Evolutionary conservation across 768 basidiomycete species (phyloP), one percentile per base, ranked within the genome.

Genomic region (Tricholoma bakamatsutake): DNA sequence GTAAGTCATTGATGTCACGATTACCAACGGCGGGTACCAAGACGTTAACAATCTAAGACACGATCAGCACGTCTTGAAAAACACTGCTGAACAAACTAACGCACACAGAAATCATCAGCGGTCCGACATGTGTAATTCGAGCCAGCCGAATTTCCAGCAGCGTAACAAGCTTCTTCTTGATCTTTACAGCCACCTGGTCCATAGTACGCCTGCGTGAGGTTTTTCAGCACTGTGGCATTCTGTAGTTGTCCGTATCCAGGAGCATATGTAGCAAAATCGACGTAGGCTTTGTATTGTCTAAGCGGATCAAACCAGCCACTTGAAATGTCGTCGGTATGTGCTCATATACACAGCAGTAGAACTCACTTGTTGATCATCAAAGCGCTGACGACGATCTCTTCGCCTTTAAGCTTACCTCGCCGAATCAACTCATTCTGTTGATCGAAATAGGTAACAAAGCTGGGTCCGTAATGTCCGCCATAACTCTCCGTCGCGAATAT

Each of bases 181-280:
- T 70, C 81, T 47, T 72, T 63, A 57, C 85, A 87, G 8, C 85
- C 85, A 8, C 72, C 69, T 0, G 71, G 42, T 7, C 65, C 66
- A 58, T 76, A 84, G 62, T 72, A 84, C 1, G 80, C 70, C 1
- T 73, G 53, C 33, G 78, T 82, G n/a, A 86, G 67, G 34, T 73
- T 57, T 30, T 69, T 64, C 39, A 86, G 65, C 1, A 80, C 76
- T 4, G 61, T 56, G 42, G 78, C 71, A 30, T 71, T 72, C 56
- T 81, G 80, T 10, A 87, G 77, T 57, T 77, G 83, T 5, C 85
- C 85, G 58, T 86, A 87, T 12, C 84, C 83, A 7, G 85, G 85
- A 0, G 85, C 85, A 37, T 83, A 64, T 0, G 76, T 76, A 0
- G 83, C 81, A 54, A 86, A 87, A 33, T 73, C 73, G 55, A 86